Base-by-base conservation (phyloP, 2,329 filamentous ascomycete species). In the Lomentospora prolificans region DNA sequence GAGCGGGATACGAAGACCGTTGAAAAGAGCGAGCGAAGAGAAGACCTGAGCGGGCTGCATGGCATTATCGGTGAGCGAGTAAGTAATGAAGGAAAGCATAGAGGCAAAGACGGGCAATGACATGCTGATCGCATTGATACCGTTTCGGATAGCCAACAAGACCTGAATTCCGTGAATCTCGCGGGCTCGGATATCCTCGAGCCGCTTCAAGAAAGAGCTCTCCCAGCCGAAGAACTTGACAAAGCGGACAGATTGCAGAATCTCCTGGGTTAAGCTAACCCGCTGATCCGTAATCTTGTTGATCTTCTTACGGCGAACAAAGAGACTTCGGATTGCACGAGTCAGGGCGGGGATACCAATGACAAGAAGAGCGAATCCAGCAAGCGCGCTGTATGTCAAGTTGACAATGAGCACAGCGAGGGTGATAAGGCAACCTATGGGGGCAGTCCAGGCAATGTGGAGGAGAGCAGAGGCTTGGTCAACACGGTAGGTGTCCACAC, bases 201-300 rank as follows among this genome's bases (percentile, higher is more conserved):
- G 77, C 12, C 90, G 84, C 53, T 84, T 77, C 10, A 96, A 73
- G 65, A 97, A 96, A 31, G 89, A 87, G 57, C 80, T 86, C 67
- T 97, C 92, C 92, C 92, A 97, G 6, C 90, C 91, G 66, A 96
- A 97, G 69, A 84, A 96, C 69, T 97, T 97, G 71, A 97, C 92
- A 65, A 97, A 96, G 25, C 91, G 82, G 24, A 96, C 91, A 0
- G 90, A 89, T 62, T 90, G 86, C 12, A 97, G 66, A 53, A 97
- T 95, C 66, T 97, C 92, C 66, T 96, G 91, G 0, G 90, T 96
- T 31, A 97, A 74, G 54, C 87, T 87, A 6, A 97, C 91, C 60
- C 92, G 83, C 70, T 95, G 88, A 66, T 97, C 92, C 2, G 92
- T 97, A 58, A 96, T 82, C 64, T 90, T 91, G 77, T 96, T 97